A percentile compares a stretch with the other conserved stretches of the same genome.
Evolutionary conservation across 179 eudicot species (phyloP).

Genomic region (Beta lomatogona): DNA sequence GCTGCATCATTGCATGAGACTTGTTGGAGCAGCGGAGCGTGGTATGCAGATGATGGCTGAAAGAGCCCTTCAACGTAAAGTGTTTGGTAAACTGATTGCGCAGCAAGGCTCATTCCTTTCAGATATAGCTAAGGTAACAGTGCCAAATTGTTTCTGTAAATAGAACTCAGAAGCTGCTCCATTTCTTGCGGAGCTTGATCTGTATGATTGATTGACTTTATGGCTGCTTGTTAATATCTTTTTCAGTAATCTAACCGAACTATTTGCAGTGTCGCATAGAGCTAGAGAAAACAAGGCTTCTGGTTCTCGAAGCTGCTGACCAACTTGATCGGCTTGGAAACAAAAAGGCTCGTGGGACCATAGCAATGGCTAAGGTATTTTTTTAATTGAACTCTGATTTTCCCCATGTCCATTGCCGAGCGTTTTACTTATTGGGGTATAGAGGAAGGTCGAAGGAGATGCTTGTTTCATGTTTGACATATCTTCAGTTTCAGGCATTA

Average conservation of each 20-base stretch:
- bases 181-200: not conserved
- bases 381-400: not conserved
- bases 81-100: constrained; percentile 88
- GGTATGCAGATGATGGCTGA: constrained; percentile 94
- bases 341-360: constrained; percentile 80
- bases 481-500: not conserved
- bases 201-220: not conserved
- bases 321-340: constrained; percentile 96
- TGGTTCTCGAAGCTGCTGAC: constrained; percentile 95
- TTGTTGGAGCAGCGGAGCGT: constrained; percentile 94
- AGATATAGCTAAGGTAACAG: constrained; percentile 78
- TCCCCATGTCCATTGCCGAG: not conserved
- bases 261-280: constrained; percentile 82
- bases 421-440: not conserved
- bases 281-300: constrained; percentile 75
- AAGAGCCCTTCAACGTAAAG: constrained; percentile 77
- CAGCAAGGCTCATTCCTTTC: constrained; percentile 93
- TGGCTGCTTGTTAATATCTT: not conserved
- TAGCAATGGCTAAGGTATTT: constrained; percentile 96
- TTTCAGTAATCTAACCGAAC: not conserved
- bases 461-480: not conserved
- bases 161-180: not conserved
- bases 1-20: constrained; percentile 97
- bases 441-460: not conserved
- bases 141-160: not conserved